Evolutionary conservation across 1,284 basidiomycete genomes (phyloP).

Genomic region (Cryptococcus sp.): DNA sequence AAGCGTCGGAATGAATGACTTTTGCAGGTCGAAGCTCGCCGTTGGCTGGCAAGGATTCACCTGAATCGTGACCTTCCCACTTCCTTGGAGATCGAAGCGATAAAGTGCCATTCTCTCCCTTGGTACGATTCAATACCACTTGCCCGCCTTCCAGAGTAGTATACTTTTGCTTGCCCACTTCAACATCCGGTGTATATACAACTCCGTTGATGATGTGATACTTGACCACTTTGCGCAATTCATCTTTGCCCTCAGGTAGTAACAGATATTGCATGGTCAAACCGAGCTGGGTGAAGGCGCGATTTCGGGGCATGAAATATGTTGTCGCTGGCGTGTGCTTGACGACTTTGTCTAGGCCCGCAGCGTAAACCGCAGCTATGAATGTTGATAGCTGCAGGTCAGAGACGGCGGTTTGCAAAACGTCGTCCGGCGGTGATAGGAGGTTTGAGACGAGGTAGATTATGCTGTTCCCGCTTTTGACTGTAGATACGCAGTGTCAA

Average conservation of each 20-base stretch:
- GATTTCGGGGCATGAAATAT: constrained; percentile 83
- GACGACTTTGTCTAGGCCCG: constrained; percentile 70
- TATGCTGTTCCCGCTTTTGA: constrained; percentile 71
- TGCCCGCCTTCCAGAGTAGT: constrained; percentile 53
- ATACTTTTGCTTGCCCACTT: constrained; percentile 38
- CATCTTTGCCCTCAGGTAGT: constrained; percentile 64
- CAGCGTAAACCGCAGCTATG: constrained; percentile 83
- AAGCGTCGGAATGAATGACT: constrained; percentile 60
- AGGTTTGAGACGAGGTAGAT: constrained; percentile 89
- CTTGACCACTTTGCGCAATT: constrained; percentile 76
- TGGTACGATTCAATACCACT: constrained; percentile 42
- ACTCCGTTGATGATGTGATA: constrained; percentile 82
- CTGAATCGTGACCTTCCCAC: constrained; percentile 44
- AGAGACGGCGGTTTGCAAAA: constrained; percentile 78
- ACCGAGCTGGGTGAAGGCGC: constrained; percentile 83
- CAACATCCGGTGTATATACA: constrained; percentile 64
- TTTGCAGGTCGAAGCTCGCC: constrained; percentile 41
- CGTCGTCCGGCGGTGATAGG: constrained; percentile 76
- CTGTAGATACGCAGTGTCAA: constrained; percentile 48
- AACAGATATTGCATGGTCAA: constrained; percentile 87
- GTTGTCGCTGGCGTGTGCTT: constrained; percentile 71
- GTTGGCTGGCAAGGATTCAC: constrained; percentile 40
- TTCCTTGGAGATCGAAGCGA: constrained; percentile 36
- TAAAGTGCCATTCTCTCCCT: constrained; percentile 29
- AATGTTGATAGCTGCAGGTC: constrained; percentile 82